These are phyloP conservation scores for Microcyclosporella mali DNA, from an alignment of 2,329 filamentous ascomycete genomes.

Conservation along the genomic window DNA sequence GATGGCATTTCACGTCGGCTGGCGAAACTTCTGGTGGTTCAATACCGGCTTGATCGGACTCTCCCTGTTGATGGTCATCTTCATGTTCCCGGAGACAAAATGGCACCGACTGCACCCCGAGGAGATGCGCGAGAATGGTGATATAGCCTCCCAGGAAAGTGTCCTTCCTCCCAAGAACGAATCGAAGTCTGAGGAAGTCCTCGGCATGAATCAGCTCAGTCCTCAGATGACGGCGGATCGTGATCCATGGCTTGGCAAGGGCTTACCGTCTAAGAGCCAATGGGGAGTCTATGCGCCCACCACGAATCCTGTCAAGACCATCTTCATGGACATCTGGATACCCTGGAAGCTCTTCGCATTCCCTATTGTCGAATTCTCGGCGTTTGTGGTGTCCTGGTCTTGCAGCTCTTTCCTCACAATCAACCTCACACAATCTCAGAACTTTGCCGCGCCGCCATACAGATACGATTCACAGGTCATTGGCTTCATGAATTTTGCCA, in stretches of 20 bases:
- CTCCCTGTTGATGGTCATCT: constrained; percentile 48
- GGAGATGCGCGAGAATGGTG: constrained; percentile 17
- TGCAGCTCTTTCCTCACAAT: constrained; percentile 53
- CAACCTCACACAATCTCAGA: constrained; percentile 55
- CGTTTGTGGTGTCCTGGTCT: constrained; percentile 57
- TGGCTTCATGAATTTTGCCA: constrained; percentile 53
- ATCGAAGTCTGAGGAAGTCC: constrained; percentile 13
- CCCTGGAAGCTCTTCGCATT: constrained; percentile 58
- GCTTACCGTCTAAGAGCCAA: constrained; percentile 50
- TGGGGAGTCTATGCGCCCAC: constrained; percentile 50
- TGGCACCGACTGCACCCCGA: constrained; percentile 45
- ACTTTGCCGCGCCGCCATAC: constrained; percentile 51
- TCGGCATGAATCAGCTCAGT: constrained; percentile 10
- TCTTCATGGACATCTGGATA: constrained; percentile 52
- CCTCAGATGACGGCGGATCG: constrained; percentile 18
- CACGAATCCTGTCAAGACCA: constrained; percentile 40
- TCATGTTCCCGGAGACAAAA: constrained; percentile 59
- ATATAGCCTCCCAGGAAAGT: constrained; percentile 6
- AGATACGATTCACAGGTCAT: constrained; percentile 46
- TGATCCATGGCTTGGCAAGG: constrained; percentile 52
- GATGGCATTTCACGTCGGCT: constrained; percentile 55
- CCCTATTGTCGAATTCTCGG: constrained; percentile 57
- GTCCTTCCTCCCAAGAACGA: constrained; percentile 14
- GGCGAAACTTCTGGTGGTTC: constrained; percentile 62
- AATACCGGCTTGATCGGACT: constrained; percentile 51